These are phyloP conservation scores for Babesia ovata DNA, from an alignment of 169 alveolate genomes.

Conservation along the genomic window DNA sequence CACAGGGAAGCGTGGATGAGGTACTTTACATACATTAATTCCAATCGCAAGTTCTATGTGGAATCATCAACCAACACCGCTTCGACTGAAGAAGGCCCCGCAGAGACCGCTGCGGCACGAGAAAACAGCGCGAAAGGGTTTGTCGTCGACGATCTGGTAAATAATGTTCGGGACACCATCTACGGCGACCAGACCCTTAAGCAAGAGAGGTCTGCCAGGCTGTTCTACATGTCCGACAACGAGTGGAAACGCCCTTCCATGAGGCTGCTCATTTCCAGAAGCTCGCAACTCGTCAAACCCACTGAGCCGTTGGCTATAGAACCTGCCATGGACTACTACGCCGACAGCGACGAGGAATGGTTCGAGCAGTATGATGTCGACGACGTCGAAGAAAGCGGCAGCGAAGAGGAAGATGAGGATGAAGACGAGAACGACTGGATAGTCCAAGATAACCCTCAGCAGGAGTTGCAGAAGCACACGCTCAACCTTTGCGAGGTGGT, in stretches of 20 bases:
- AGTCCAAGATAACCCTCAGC: conserved; percentile 65
- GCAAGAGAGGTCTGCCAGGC: conserved; percentile 33
- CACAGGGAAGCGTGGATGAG: conserved; percentile 67
- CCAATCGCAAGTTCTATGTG: conserved; percentile 54
- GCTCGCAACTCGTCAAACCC: conserved; percentile 27
- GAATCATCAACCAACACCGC: conserved; percentile 28
- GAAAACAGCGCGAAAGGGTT: conserved; percentile 3
- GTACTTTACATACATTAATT: conserved; percentile 36
- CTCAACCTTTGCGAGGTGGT: conserved; percentile 46
- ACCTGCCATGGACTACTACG: conserved; percentile 60
- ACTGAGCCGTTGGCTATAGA: conserved; percentile 38
- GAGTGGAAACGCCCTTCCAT: conserved; percentile 70
- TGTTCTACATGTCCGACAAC: conserved; percentile 65
- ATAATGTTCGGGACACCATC: conserved; percentile 34
- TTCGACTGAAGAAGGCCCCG: background rate
- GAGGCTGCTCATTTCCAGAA: conserved; percentile 35
- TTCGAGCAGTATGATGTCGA: conserved; percentile 68
- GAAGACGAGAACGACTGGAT: conserved; percentile 71
- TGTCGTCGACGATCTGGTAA: conserved; percentile 45
- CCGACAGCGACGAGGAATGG: conserved; percentile 71
- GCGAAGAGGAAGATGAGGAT: conserved; percentile 68
- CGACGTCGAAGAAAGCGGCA: conserved; percentile 59
- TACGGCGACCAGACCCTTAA: conserved; percentile 47
- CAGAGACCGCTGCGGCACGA: background rate
- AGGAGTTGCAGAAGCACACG: conserved; percentile 32